Evolutionary conservation across 805 yeast species (phyloP).

Genomic region (Ogataea polymorpha): DNA sequence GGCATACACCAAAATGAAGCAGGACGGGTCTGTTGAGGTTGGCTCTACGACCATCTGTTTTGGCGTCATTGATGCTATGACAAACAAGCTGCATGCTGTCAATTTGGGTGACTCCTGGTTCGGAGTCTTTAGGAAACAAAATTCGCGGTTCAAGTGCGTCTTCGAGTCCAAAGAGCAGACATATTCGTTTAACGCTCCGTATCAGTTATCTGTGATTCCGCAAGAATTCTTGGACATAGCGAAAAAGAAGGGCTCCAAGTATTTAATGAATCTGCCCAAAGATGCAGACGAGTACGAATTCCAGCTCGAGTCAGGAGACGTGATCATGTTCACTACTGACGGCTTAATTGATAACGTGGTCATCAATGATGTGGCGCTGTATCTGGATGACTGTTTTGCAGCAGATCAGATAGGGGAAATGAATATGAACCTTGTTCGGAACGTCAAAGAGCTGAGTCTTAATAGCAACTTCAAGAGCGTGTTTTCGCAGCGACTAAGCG

Average conservation of each 20-base stretch:
- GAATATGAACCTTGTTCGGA: constrained; percentile 55
- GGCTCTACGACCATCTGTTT: constrained; percentile 94
- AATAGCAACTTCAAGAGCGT: constrained; percentile 79
- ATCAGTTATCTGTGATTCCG: constrained; percentile 85
- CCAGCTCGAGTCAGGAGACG: constrained; percentile 66
- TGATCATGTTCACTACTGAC: constrained; percentile 86
- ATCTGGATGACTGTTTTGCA: constrained; percentile 53
- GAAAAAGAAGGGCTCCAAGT: constrained; percentile 52
- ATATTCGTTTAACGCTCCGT: constrained; percentile 89
- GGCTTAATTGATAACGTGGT: constrained; percentile 88
- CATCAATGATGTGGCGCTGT: constrained; percentile 66
- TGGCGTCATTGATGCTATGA: constrained; percentile 60
- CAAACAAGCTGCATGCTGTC: constrained; percentile 57
- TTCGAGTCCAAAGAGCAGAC: constrained; percentile 74
- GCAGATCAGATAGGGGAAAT: constrained; percentile 40
- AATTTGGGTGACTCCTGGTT: constrained; percentile 96
- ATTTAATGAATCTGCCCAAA: constrained; percentile 67
- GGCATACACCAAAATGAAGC: constrained; percentile 54
- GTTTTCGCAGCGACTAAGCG: constrained; percentile 73
- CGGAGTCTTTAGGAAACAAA: constrained; percentile 63
- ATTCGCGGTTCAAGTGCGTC: constrained; percentile 42
- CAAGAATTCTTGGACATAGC: constrained; percentile 51
- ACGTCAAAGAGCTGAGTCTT: constrained; percentile 66
- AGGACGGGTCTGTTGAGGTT: constrained; percentile 63
- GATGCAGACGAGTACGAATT: constrained; percentile 66